phyloP scores from a whole-genome alignment of 805 yeast genomes.

The Kodamaea laetipori region DNA sequence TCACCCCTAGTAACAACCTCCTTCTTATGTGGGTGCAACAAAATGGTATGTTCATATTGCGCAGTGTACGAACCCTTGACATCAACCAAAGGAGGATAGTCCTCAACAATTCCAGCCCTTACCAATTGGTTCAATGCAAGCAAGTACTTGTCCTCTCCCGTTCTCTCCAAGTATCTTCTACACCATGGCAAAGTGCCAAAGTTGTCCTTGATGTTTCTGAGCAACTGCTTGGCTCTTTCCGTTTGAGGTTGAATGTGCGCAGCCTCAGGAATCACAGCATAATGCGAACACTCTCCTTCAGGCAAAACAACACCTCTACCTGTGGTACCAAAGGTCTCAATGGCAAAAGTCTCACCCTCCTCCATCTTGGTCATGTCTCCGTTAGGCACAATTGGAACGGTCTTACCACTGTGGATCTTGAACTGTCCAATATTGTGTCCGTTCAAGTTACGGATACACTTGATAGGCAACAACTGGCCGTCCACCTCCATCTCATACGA shows the following conservation, averaged over 20 bases:
- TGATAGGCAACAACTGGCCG: conserved; percentile 82
- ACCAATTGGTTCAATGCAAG: conserved; percentile 85
- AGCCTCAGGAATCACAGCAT: conserved; percentile 62
- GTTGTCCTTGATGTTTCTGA: conserved; percentile 69
- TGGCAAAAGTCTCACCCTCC: conserved; percentile 97
- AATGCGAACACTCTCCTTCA: conserved; percentile 94
- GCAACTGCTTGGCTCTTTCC: conserved; percentile 67
- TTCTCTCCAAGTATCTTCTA: conserved; percentile 86
- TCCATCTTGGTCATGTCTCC: conserved; percentile 97
- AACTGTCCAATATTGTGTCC: conserved; percentile 91
- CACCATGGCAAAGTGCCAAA: conserved; percentile 98
- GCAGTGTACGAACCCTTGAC: conserved; percentile 87
- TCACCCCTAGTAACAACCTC: conserved; percentile 96
- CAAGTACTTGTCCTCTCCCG: conserved; percentile 90
- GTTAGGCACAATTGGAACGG: conserved; percentile 93
- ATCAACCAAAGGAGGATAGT: conserved; percentile 91
- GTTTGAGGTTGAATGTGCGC: conserved; percentile 47
- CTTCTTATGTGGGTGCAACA: conserved; percentile 86
- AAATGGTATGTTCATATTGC: conserved; percentile 91
- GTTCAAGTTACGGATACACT: conserved; percentile 86
- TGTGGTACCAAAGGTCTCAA: conserved; percentile 96
- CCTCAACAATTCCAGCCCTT: conserved; percentile 83
- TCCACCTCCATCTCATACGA: conserved; percentile 88
- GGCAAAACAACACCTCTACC: conserved; percentile 88
- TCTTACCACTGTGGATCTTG: conserved; percentile 90